Base-by-base conservation (phyloP, 257 asterid genomes). In the Solanum pinnatisectum region DNA sequence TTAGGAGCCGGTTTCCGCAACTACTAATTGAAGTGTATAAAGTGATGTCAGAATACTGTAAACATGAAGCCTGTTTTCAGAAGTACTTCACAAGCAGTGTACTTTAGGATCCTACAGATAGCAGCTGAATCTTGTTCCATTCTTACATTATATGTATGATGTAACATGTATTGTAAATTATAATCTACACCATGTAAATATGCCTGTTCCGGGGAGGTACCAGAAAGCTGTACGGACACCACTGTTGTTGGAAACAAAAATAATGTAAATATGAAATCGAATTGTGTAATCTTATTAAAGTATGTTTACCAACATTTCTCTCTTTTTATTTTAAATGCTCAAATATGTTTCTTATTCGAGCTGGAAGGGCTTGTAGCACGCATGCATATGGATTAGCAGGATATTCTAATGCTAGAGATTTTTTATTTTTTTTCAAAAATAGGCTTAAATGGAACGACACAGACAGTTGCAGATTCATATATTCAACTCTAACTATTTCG, bases 11-110 rank as follows among this genome's bases (percentile, higher is more conserved):
- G 88, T 97, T 95, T 87, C 99, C 98, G 0, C 94, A 93, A 87
- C 90, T 97, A 79, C 88, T 96, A 90, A 93, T 95, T 32, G 94
- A 97, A 92, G 98, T 96, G 30, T 92, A 96, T 92, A 95, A 93
- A 90, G 98, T 97, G 85, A 88, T 94, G 93, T 84, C 89, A 76
- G 88, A 59, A 52, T 35, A 88, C 90, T 96, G 98, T 89, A 89
- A 91, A 70, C 85, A 89, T 20, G 98, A 96, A 87, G 97, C 92
- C 86, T 88, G 93, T 90, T 95, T 95, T 83, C 87, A 87, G 44
- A 95, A 94, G 92, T 96, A 96, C 93, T 96, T 94, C 89, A 89
- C 71, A 78, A 88, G 91, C 82, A 84, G 86, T 20, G 82, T 40
- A 63, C n/a, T 87, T 16, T 90, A 89, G 85, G 32, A 42, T 81